Percentiles rank a stretch among this genome's conserved stretches.
Evolutionary conservation across 768 basidiomycete species (phyloP).

Genomic region (Mycena venus): DNA sequence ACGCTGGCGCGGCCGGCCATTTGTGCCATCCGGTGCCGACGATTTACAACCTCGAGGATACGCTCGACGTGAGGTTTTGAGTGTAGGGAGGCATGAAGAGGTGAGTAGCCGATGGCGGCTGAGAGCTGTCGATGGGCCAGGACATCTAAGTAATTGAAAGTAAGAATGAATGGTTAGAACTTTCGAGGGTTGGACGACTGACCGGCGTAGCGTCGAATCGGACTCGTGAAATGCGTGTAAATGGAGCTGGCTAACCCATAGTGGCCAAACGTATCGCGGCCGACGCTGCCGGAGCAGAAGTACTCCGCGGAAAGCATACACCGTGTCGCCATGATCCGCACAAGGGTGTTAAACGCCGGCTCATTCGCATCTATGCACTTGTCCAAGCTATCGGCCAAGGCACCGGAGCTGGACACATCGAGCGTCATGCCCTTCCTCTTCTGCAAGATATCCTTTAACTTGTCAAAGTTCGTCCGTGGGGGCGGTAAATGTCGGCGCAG

Average conservation of each 20-base stretch:
- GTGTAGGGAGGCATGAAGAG: slow-evolving; percentile 90
- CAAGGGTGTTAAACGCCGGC: slow-evolving; percentile 96
- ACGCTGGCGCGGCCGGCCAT: slow-evolving; percentile 97
- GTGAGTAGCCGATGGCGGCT: slow-evolving; percentile 86
- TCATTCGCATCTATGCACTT: slow-evolving; percentile 84
- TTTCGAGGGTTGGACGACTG: slow-evolving; percentile 36
- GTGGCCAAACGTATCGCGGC: slow-evolving; percentile 93
- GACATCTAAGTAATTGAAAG: slow-evolving; percentile 70
- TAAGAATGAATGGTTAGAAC: not conserved
- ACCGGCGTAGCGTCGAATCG: slow-evolving; percentile 97
- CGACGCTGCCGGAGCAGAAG: slow-evolving; percentile 95
- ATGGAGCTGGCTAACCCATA: slow-evolving; percentile 98
- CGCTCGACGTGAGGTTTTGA: slow-evolving; percentile 91
- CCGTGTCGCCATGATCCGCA: slow-evolving; percentile 98
- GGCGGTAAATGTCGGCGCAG: slow-evolving; percentile 94
- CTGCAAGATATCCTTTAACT: slow-evolving; percentile 89
- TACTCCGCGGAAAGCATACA: slow-evolving; percentile 99
- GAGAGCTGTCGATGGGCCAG: slow-evolving; percentile 94
- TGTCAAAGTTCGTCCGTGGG: slow-evolving; percentile 94
- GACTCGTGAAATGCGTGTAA: slow-evolving; percentile 99
- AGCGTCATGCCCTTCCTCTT: slow-evolving; percentile 88
- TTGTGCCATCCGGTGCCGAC: slow-evolving; percentile 95
- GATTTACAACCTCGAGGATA: slow-evolving; percentile 88
- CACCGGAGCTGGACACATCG: slow-evolving; percentile 92
- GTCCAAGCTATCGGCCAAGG: slow-evolving; percentile 91